Conservation (phyloP, 805 yeast genomes). For the Dipodascus geniculatus region DNA sequence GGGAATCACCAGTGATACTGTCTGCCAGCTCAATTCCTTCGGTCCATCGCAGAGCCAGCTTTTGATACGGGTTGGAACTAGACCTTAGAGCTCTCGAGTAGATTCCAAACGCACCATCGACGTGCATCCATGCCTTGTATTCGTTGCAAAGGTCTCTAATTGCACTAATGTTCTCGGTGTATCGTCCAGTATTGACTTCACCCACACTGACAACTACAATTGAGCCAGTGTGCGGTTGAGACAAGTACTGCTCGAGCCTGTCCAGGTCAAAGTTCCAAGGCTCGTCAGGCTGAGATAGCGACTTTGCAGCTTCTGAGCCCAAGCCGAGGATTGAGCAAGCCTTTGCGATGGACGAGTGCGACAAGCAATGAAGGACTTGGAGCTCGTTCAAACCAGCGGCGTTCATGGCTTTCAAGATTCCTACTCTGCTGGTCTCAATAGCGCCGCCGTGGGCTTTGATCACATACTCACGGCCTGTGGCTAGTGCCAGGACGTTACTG, state of each 20-base stretch:
- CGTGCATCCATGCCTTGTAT: slow-evolving; percentile 17
- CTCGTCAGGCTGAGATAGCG: slow-evolving; percentile 1
- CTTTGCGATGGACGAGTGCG: slow-evolving; percentile 15
- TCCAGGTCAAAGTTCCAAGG: slow-evolving; percentile 14
- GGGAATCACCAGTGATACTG: slow-evolving; percentile 16
- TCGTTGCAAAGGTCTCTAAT: slow-evolving; percentile 12
- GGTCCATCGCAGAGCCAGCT: slow-evolving; percentile 6
- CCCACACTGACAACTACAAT: slow-evolving; percentile 15
- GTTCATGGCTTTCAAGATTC: slow-evolving; percentile 9
- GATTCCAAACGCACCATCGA: slow-evolving; percentile 19
- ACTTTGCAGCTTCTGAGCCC: slow-evolving; percentile 11
- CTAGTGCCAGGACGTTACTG: slow-evolving; percentile 14
- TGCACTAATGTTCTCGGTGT: slow-evolving; percentile 8
- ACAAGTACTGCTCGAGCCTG: slow-evolving; percentile 8
- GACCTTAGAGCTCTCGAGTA: slow-evolving; percentile 8
- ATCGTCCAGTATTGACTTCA: slow-evolving; percentile 18
- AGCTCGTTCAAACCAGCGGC: slow-evolving; percentile 9
- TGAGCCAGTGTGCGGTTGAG: slow-evolving; percentile 2
- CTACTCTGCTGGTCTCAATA: slow-evolving; percentile 9
- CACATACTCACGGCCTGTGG: slow-evolving; percentile 13
- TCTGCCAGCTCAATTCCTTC: slow-evolving; percentile 16
- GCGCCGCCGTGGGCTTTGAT: neutral
- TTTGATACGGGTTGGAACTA: slow-evolving; percentile 1
- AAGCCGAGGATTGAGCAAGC: slow-evolving; percentile 16
- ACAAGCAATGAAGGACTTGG: slow-evolving; percentile 9